A percentile compares a stretch with the other conserved stretches of the same genome.
phyloP scores from a whole-genome alignment of 1,284 basidiomycete species.

The Malassezia sp. region DNA sequence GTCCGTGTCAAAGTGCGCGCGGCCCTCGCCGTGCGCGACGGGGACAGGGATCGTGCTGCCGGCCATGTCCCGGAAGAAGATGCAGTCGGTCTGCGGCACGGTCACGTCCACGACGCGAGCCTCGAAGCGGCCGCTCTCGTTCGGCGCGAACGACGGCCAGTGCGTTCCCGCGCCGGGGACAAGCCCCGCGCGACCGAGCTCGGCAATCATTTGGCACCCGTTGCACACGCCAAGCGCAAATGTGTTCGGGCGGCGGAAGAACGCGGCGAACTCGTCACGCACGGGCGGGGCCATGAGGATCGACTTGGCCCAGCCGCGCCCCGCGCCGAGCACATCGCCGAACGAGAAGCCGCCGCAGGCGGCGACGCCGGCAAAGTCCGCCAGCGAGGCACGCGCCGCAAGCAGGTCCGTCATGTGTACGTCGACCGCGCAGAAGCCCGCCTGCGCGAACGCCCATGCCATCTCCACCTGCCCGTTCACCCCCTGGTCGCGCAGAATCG shows the following conservation, averaged over 20 bases:
- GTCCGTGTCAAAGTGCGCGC: conserved; percentile 56
- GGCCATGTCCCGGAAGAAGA: conserved; percentile 79
- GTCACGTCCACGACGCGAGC: conserved; percentile 70
- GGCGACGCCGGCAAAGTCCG: conserved; percentile 70
- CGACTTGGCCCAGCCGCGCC: conserved; percentile 93
- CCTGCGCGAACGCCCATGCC: conserved; percentile 88
- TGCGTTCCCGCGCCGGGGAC: conserved; percentile 65
- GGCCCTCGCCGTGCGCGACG: conserved; percentile 90
- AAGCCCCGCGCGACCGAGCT: conserved; percentile 58
- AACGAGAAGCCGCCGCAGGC: conserved; percentile 98
- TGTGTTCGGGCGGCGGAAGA: conserved; percentile 60
- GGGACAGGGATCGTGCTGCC: conserved; percentile 79
- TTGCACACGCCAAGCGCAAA: conserved; percentile 95
- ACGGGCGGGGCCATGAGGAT: conserved; percentile 69
- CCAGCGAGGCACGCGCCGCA: conserved; percentile 57
- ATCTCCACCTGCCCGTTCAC: conserved; percentile 98
- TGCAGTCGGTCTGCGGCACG: conserved; percentile 56
- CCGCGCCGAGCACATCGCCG: conserved; percentile 93
- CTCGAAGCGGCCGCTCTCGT: conserved; percentile 81
- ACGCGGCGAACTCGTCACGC: conserved; percentile 62
- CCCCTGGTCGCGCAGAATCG: conserved; percentile 91
- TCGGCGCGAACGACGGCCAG: conserved; percentile 87
- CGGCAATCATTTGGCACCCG: conserved; percentile 90
- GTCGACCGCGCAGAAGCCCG: conserved; percentile 87
- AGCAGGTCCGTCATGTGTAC: conserved; percentile 98